A percentile compares a stretch with the other conserved stretches of the same genome.
phyloP scores from a whole-genome alignment of 345 rosid species.

The Pistacia vera region DNA sequence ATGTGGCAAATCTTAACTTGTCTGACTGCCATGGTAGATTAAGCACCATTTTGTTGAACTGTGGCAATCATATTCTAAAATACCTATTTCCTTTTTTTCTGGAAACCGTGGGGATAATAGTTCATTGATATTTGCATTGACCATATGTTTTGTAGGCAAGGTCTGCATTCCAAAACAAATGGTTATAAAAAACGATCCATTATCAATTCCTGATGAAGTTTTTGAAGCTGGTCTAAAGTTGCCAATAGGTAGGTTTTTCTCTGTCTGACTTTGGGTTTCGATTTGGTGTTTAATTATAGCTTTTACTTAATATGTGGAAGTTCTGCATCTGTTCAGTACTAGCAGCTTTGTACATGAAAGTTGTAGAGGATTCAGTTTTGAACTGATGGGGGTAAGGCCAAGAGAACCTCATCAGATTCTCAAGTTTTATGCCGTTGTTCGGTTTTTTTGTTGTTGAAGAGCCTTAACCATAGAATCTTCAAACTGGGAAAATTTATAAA shows the following conservation, averaged over 20 bases:
- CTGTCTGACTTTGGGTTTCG: neutral
- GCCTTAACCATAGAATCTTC: neutral
- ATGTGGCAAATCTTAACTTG: conserved; percentile 71
- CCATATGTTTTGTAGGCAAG: conserved; percentile 50
- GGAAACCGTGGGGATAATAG: conserved; percentile 8
- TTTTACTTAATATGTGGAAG: neutral
- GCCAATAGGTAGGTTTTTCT: conserved; percentile 63
- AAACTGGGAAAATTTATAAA: neutral
- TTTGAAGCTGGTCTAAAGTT: conserved; percentile 66
- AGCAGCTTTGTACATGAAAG: neutral
- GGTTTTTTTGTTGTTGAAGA: neutral
- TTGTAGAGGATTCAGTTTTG: neutral
- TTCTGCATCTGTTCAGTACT: neutral
- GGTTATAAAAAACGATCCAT: conserved; percentile 63
- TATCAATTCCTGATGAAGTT: conserved; percentile 59
- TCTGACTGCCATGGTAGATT: conserved; percentile 57
- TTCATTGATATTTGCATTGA: conserved; percentile 18
- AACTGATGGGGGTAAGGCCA: neutral
- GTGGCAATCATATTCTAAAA: neutral
- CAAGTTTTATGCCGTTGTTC: neutral
- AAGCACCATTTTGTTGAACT: conserved; percentile 2
- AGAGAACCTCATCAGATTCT: neutral
- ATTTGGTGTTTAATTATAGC: neutral
- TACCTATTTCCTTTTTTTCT: neutral
- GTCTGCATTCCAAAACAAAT: conserved; percentile 77